phyloP scores from a whole-genome alignment of 179 eudicot species.

The Sideroxylon spinosum region DNA sequence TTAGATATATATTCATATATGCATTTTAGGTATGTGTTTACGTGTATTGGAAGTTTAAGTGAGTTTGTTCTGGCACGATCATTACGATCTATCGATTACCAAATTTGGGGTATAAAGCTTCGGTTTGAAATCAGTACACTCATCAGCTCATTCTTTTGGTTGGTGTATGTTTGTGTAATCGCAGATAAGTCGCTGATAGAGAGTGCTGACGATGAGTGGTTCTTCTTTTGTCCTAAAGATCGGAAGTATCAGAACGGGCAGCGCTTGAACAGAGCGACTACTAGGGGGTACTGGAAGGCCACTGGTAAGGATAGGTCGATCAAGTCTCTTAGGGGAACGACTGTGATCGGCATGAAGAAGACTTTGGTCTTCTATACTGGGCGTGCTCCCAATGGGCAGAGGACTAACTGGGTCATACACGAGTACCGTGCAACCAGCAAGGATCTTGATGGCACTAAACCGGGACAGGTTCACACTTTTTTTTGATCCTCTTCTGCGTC shows the following conservation, averaged over 20 bases:
- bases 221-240: conserved; percentile 89
- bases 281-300: conserved; percentile 89
- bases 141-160: background rate
- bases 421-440: conserved; percentile 73
- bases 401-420: conserved; percentile 89
- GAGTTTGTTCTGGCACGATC: background rate
- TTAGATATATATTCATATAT: too few relatives aligned
- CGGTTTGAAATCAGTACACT: too few relatives aligned
- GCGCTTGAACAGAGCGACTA: conserved; percentile 80
- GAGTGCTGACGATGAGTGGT: conserved; percentile 80
- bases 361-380: conserved; percentile 86
- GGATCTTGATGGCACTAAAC: conserved; percentile 75
- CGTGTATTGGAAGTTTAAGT: background rate
- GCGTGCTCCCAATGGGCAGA: conserved; percentile 85
- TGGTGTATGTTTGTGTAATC: conserved; percentile 6
- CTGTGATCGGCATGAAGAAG: conserved; percentile 80
- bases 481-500: background rate
- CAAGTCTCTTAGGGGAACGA: conserved; percentile 37
- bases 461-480: conserved; percentile 63
- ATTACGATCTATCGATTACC: background rate
- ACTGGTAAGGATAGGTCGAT: conserved; percentile 89
- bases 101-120: background rate
- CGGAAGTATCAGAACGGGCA: conserved; percentile 91
- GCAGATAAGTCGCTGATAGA: conserved; percentile 63
- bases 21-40: background rate